Conservation (phyloP, 2,329 filamentous ascomycete genomes). For the Xylariaceae sp. region DNA sequence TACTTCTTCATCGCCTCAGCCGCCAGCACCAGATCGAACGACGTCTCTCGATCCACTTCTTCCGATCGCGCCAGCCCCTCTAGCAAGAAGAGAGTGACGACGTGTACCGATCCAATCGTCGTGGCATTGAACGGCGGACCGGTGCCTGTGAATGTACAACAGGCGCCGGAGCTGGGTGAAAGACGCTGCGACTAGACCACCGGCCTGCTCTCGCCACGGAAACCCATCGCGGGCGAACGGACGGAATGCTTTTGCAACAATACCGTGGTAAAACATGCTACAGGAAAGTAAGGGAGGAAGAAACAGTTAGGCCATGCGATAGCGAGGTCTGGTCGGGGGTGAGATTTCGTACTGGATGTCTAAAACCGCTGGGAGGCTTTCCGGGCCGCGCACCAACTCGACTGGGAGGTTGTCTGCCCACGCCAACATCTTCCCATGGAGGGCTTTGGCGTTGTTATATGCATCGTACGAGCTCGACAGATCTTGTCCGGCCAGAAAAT, state of each 20-base stretch:
- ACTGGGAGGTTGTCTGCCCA: neutral
- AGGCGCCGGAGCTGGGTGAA: neutral
- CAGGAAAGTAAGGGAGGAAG: neutral
- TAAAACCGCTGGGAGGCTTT: neutral
- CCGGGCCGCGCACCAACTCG: neutral
- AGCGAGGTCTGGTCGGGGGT: neutral
- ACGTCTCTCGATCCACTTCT: neutral
- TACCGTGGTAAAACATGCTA: slow-evolving; percentile 1
- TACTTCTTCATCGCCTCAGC: neutral
- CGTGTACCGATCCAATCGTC: neutral
- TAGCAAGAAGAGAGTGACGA: neutral
- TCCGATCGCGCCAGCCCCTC: neutral
- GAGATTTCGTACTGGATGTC: neutral
- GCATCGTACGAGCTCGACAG: neutral
- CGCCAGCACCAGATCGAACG: neutral
- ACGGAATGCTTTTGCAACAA: neutral
- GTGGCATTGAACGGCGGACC: neutral
- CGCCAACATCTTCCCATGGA: neutral
- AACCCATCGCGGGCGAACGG: neutral
- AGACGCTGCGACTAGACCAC: neutral
- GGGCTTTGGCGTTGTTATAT: neutral
- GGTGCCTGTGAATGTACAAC: neutral
- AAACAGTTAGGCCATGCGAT: neutral
- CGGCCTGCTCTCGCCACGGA: neutral
- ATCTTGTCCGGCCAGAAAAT: neutral